A percentile compares a stretch with the other conserved stretches of the same genome.
Conservation (phyloP, 2,329 filamentous ascomycete genomes). For the Penicillium polonicum region DNA sequence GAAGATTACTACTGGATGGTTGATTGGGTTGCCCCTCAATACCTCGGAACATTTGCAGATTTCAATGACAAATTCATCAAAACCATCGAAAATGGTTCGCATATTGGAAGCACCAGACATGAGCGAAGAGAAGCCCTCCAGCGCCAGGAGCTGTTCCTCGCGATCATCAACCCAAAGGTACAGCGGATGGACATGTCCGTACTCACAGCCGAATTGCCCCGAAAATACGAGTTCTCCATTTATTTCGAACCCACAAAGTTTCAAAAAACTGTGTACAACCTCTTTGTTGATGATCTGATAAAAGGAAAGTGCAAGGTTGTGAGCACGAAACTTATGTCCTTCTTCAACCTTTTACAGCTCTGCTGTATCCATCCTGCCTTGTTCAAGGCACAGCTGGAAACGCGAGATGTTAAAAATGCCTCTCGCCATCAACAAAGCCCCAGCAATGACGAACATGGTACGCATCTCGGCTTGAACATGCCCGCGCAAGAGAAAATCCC, state of each 20-base stretch:
- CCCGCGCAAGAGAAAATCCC: slow-evolving; percentile 7
- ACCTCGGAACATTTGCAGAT: slow-evolving; percentile 65
- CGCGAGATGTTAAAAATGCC: slow-evolving; percentile 15
- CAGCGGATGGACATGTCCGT: slow-evolving; percentile 69
- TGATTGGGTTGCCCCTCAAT: slow-evolving; percentile 79
- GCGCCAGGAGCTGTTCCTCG: slow-evolving; percentile 68
- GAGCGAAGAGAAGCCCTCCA: slow-evolving; percentile 63
- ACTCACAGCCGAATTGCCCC: slow-evolving; percentile 65
- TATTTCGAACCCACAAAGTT: slow-evolving; percentile 66
- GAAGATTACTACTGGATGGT: slow-evolving; percentile 85
- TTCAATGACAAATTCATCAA: slow-evolving; percentile 69
- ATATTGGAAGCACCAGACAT: slow-evolving; percentile 56
- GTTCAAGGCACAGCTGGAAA: slow-evolving; percentile 51
- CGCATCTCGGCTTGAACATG: too few relatives aligned
- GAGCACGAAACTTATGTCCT: slow-evolving; percentile 48
- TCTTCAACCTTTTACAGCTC: slow-evolving; percentile 53
- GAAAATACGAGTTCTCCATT: slow-evolving; percentile 79
- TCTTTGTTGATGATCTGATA: slow-evolving; percentile 34
- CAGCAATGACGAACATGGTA: neutral
- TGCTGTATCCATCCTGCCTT: slow-evolving; percentile 59
- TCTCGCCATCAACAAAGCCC: too few relatives aligned
- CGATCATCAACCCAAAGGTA: slow-evolving; percentile 73
- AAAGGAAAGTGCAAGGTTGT: too few relatives aligned
- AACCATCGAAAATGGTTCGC: slow-evolving; percentile 72
- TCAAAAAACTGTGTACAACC: slow-evolving; percentile 64